Percentiles rank a stretch among this genome's conserved stretches.
Conservation (phyloP, 225 moss, liverwort and hornwort genomes). For the Ulota crispa region DNA sequence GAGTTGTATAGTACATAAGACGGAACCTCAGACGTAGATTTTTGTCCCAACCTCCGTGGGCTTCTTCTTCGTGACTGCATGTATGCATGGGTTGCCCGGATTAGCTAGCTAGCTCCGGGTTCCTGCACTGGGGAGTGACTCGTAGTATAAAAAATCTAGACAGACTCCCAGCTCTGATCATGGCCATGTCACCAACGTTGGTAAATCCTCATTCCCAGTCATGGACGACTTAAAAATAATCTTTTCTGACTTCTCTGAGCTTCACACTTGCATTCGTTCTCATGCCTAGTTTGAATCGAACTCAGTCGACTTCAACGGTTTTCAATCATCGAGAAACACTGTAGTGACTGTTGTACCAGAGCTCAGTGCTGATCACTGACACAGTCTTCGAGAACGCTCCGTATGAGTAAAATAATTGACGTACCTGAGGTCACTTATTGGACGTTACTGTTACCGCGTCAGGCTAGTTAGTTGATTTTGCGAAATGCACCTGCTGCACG, state of each 20-base stretch:
- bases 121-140: background rate
- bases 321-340: background rate
- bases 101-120: background rate
- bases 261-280: background rate
- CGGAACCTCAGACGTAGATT: conserved; percentile 32
- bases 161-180: background rate
- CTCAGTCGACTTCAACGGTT: background rate
- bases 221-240: background rate
- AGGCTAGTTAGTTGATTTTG: background rate
- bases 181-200: background rate
- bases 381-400: background rate
- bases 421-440: background rate
- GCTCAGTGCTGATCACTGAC: no score
- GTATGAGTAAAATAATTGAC: no score
- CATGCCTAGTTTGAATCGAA: no score
- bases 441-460: background rate
- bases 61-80: background rate
- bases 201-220: background rate
- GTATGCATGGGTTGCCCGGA: no score
- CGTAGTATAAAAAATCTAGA: background rate
- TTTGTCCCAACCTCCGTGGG: background rate
- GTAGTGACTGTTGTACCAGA: background rate
- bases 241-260: background rate
- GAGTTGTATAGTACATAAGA: conserved; percentile 66
- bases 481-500: background rate